Evolutionary conservation across 2,329 filamentous ascomycete genomes (phyloP).

Genomic region (Fusarium torulosum): DNA sequence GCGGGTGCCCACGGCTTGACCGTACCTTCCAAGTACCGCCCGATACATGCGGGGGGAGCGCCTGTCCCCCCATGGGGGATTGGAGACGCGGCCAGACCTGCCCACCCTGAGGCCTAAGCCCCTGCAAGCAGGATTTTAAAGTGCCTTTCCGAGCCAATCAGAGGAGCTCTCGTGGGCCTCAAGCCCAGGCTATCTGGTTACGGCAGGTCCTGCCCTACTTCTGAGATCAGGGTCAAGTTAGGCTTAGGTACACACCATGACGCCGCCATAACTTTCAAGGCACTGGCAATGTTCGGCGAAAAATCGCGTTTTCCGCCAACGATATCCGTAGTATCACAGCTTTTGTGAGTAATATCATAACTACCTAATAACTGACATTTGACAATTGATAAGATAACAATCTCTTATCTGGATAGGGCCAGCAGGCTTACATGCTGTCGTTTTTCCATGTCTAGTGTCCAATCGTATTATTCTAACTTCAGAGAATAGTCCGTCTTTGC

Average conservation of each 20-base stretch:
- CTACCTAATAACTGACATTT: background rate
- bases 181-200: conserved; percentile 31
- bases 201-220: conserved; percentile 33
- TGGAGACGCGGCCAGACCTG: conserved; percentile 39
- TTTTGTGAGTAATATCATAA: background rate
- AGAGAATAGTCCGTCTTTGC: too few relatives aligned
- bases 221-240: conserved; percentile 4
- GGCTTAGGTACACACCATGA: background rate
- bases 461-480: background rate
- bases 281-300: background rate
- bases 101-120: conserved; percentile 7
- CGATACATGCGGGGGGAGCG: conserved; percentile 29
- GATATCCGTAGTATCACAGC: background rate
- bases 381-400: background rate
- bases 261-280: conserved; percentile 2
- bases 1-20: background rate
- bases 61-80: conserved; percentile 32
- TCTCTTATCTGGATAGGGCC: background rate
- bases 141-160: conserved; percentile 38
- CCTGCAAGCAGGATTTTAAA: conserved; percentile 25
- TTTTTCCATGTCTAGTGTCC: background rate
- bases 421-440: background rate
- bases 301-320: conserved; percentile 13
- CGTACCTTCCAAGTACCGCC: conserved; percentile 29
- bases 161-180: background rate